Percentiles rank a stretch among this genome's conserved stretches.
phyloP scores from a whole-genome alignment of 208 protist species.

The Trichomonas vaginalis region DNA sequence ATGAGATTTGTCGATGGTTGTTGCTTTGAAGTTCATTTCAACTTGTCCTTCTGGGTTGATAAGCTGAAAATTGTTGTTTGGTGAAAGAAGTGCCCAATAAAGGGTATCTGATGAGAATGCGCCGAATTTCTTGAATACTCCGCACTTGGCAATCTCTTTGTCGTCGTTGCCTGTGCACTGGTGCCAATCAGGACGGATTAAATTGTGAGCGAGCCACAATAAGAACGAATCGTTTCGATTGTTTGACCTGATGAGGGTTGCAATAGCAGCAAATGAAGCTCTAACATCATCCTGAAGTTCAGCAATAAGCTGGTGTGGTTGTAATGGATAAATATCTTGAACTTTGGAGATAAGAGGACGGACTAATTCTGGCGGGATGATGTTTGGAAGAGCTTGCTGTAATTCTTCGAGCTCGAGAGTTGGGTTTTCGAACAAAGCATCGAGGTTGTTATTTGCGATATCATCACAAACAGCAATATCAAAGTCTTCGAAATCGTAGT shows the following conservation, averaged over 20 bases:
- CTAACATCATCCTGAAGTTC: neutral
- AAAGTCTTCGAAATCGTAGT: neutral
- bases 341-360: neutral
- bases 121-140: neutral
- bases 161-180: too few species aligned
- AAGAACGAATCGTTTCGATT: neutral
- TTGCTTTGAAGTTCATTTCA: neutral
- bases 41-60: neutral
- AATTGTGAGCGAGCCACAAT: neutral
- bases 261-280: neutral
- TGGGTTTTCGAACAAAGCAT: neutral
- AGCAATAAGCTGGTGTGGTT: neutral
- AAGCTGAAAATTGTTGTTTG: neutral
- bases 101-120: neutral
- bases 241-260: neutral
- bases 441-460: neutral
- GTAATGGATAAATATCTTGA: neutral
- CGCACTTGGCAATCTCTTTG: neutral
- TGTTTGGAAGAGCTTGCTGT: neutral
- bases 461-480: neutral
- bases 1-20: neutral
- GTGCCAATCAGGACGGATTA: neutral
- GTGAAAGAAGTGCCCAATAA: neutral
- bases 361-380: neutral
- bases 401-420: neutral